These are phyloP conservation scores for Blastobotrys persicus DNA, from an alignment of 1,139 yeast genomes.

Conservation along the genomic window DNA sequence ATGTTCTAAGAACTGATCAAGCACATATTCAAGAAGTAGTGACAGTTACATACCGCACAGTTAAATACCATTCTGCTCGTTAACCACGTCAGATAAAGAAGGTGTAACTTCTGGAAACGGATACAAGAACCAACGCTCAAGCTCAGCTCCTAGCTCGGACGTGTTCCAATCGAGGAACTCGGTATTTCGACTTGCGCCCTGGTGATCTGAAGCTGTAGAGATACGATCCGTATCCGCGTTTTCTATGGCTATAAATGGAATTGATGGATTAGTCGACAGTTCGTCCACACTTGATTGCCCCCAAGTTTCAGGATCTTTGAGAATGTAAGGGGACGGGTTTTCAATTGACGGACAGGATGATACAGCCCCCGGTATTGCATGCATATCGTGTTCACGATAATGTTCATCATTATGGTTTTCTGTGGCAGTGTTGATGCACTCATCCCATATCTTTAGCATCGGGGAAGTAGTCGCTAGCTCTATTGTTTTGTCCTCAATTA, in stretches of 20 bases:
- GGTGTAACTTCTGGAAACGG: constrained; percentile 9
- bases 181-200: too few relatives aligned
- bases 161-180: constrained; percentile 10
- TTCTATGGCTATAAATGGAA: background rate
- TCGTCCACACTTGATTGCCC: background rate
- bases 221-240: background rate
- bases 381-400: background rate
- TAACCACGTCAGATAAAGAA: background rate
- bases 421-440: background rate
- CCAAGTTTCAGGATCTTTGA: background rate
- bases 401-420: background rate
- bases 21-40: too few relatives aligned
- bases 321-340: background rate
- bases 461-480: background rate
- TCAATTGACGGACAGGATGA: background rate
- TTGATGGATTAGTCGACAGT: background rate
- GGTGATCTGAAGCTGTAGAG: background rate
- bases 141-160: constrained; percentile 11
- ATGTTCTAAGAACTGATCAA: too few relatives aligned
- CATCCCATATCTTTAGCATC: background rate
- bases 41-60: too few relatives aligned
- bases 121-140: constrained; percentile 14
- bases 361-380: background rate
- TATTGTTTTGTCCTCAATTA: constrained; percentile 6
- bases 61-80: background rate